Evolutionary conservation across 495 filamentous ascomycete species (phyloP).

Genomic region (Aspergillus sclerotioniger): DNA sequence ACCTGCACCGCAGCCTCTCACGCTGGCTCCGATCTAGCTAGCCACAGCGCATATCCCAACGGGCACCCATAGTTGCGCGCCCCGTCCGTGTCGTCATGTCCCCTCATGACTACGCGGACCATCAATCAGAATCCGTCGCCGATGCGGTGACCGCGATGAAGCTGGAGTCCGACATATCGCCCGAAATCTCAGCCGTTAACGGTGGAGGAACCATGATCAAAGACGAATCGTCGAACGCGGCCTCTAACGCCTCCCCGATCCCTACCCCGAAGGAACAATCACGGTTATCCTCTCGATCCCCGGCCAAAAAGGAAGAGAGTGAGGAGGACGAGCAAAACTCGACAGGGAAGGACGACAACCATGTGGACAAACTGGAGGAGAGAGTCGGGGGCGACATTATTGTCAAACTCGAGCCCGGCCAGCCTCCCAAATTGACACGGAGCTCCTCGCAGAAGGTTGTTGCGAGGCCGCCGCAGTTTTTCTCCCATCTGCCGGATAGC

Average conservation of each 20-base stretch:
- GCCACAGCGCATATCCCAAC: slow-evolving; percentile 15
- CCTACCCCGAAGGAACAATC: slow-evolving; percentile 4
- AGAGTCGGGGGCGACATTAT: slow-evolving; percentile 59
- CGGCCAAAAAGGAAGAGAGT: slow-evolving; percentile 22
- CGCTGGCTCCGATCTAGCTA: slow-evolving; percentile 8
- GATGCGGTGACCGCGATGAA: slow-evolving; percentile 43
- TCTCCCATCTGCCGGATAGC: slow-evolving; percentile 66
- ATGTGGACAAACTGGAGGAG: slow-evolving; percentile 22
- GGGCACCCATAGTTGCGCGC: slow-evolving; percentile 22
- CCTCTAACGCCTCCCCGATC: slow-evolving; percentile 11
- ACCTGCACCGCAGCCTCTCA: slow-evolving; percentile 5
- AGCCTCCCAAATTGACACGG: slow-evolving; percentile 70
- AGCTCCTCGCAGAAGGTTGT: slow-evolving; percentile 70
- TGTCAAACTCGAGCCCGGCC: slow-evolving; percentile 63
- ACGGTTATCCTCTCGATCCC: slow-evolving; percentile 20
- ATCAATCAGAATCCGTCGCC: slow-evolving; percentile 35
- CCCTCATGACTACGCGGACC: slow-evolving; percentile 46
- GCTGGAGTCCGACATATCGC: slow-evolving; percentile 27
- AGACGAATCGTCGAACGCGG: slow-evolving; percentile 13
- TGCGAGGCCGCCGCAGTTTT: slow-evolving; percentile 60
- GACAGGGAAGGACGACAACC: slow-evolving; percentile 4
- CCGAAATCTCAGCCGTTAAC: slow-evolving; percentile 22
- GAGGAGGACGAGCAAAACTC: slow-evolving; percentile 2
- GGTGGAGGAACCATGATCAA: slow-evolving; percentile 19
- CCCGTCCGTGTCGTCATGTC: slow-evolving; percentile 48